phyloP scores from a whole-genome alignment of 2,329 filamentous ascomycete genomes.

The Hymenoscyphus occultus region DNA sequence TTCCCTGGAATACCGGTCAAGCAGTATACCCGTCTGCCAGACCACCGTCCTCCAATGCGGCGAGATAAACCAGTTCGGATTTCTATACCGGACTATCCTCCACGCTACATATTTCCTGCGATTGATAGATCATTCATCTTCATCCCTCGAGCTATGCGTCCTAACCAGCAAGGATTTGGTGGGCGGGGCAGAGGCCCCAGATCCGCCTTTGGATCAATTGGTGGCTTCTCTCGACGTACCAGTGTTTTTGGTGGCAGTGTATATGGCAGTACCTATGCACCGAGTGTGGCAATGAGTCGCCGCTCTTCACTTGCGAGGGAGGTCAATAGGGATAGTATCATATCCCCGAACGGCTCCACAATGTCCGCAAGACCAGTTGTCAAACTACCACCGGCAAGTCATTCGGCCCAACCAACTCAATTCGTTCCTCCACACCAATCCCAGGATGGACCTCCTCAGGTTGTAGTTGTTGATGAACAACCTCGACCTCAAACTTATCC shows the following conservation, averaged over 20 bases:
- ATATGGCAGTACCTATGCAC: slow-evolving; percentile 74
- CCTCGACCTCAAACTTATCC: slow-evolving; percentile 51
- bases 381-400: slow-evolving; percentile 64
- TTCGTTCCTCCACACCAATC: slow-evolving; percentile 35
- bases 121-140: slow-evolving; percentile 94
- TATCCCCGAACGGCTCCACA: slow-evolving; percentile 77
- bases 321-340: slow-evolving; percentile 66
- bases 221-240: slow-evolving; percentile 72
- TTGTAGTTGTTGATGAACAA: slow-evolving; percentile 43
- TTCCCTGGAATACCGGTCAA: slow-evolving; percentile 78
- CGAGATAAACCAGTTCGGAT: slow-evolving; percentile 96
- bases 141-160: slow-evolving; percentile 88
- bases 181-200: slow-evolving; percentile 64
- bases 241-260: slow-evolving; percentile 72
- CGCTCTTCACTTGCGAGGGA: slow-evolving; percentile 75
- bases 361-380: slow-evolving; percentile 75
- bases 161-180: slow-evolving; percentile 78
- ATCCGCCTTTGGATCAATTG: slow-evolving; percentile 66
- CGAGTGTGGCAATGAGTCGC: slow-evolving; percentile 83
- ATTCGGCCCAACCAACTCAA: slow-evolving; percentile 29
- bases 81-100: slow-evolving; percentile 74
- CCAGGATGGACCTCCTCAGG: slow-evolving; percentile 23
- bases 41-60: slow-evolving; percentile 88
- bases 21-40: slow-evolving; percentile 89
- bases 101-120: slow-evolving; percentile 88